These are phyloP conservation scores for Helotiales sp. DNA, from an alignment of 2,329 filamentous ascomycete genomes.

Conservation along the genomic window DNA sequence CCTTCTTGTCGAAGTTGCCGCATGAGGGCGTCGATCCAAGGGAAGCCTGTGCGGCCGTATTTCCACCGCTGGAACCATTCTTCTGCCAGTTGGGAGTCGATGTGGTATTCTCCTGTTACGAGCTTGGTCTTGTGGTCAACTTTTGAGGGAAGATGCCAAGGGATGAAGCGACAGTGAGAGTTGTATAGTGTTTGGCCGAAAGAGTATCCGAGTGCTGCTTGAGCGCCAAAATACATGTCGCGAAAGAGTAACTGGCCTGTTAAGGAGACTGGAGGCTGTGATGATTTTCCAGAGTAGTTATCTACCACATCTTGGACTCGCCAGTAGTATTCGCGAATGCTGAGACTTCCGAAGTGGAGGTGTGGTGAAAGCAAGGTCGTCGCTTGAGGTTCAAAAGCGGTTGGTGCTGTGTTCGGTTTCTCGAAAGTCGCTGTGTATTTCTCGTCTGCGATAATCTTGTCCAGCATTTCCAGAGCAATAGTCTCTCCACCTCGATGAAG, in stretches of 20 bases:
- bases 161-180: slow-evolving; percentile 68
- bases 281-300: slow-evolving; percentile 50
- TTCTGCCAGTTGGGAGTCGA: slow-evolving; percentile 64
- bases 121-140: slow-evolving; percentile 42
- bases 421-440: slow-evolving; percentile 72
- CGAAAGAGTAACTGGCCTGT: slow-evolving; percentile 74
- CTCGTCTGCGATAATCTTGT: slow-evolving; percentile 58
- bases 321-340: slow-evolving; percentile 73
- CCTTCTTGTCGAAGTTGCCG: slow-evolving; percentile 69
- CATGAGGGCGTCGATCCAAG: slow-evolving; percentile 82
- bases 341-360: slow-evolving; percentile 72
- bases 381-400: slow-evolving; percentile 69
- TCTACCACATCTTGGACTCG: slow-evolving; percentile 62
- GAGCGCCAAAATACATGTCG: slow-evolving; percentile 82
- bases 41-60: slow-evolving; percentile 69
- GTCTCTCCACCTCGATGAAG: slow-evolving; percentile 72
- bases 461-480: slow-evolving; percentile 57
- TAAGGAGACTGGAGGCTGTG: slow-evolving; percentile 64
- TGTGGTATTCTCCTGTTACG: slow-evolving; percentile 59
- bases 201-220: slow-evolving; percentile 63
- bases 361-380: slow-evolving; percentile 74
- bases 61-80: slow-evolving; percentile 69
- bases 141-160: slow-evolving; percentile 73
- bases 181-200: slow-evolving; percentile 69
- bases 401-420: slow-evolving; percentile 74